Conservation (phyloP, 1,284 basidiomycete species). For the Ustilago vetiveriae region DNA sequence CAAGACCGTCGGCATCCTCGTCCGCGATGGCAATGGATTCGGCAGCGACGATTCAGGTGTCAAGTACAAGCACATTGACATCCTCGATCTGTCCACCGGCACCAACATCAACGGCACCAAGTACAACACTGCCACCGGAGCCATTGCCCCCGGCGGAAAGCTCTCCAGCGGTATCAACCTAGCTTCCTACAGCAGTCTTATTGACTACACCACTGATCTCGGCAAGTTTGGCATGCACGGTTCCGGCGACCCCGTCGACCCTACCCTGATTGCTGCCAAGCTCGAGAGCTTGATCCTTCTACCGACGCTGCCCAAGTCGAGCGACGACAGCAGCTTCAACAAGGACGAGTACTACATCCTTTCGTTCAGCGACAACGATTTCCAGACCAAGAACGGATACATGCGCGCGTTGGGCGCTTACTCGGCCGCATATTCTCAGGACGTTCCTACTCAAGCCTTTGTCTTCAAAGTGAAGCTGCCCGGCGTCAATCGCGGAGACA, state of each 20-base stretch:
- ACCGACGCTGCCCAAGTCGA: conserved; percentile 71
- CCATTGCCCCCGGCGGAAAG: conserved; percentile 72
- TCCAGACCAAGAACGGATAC: conserved; percentile 73
- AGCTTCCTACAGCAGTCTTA: conserved; percentile 73
- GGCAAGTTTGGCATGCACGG: conserved; percentile 74
- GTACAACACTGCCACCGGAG: conserved; percentile 73
- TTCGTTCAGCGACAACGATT: conserved; percentile 76
- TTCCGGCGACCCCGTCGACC: conserved; percentile 56
- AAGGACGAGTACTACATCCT: conserved; percentile 76
- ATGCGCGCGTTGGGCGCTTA: conserved; percentile 44
- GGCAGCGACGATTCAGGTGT: conserved; percentile 72
- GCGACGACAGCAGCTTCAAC: conserved; percentile 65
- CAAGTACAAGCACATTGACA: conserved; percentile 71
- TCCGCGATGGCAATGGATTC: conserved; percentile 75
- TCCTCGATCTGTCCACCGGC: conserved; percentile 71
- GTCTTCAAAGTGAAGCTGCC: conserved; percentile 77
- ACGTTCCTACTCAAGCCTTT: conserved; percentile 74
- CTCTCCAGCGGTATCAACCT: conserved; percentile 71
- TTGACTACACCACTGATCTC: conserved; percentile 70
- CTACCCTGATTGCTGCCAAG: conserved; percentile 74
- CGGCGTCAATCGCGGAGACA: conserved; percentile 54
- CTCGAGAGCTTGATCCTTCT: conserved; percentile 77
- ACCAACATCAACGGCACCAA: conserved; percentile 75
- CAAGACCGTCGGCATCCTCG: conserved; percentile 68
- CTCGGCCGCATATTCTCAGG: conserved; percentile 48